Conservation (phyloP, 306 rosid genomes). For the Lathyrus aphaca region DNA sequence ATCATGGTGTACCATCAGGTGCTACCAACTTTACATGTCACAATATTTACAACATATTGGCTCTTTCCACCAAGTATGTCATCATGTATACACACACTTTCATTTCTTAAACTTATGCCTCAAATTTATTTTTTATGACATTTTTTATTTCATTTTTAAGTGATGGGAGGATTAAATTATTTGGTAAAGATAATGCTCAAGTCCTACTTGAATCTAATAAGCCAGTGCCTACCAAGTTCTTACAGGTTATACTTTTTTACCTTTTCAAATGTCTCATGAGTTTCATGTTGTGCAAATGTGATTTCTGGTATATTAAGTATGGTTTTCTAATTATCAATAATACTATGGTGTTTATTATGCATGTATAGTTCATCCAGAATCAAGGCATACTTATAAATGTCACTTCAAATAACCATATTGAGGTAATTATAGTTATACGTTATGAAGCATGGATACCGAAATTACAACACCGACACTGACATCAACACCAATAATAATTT, state of each 20-base stretch:
- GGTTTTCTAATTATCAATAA: conserved; percentile 24
- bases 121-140: background rate
- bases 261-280: background rate
- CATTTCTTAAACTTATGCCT: conserved; percentile 20
- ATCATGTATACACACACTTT: background rate
- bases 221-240: conserved; percentile 69
- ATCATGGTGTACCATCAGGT: conserved; percentile 71
- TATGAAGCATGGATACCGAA: background rate
- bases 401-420: conserved; percentile 65
- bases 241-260: conserved; percentile 56
- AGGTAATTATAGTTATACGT: conserved; percentile 53
- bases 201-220: conserved; percentile 68
- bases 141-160: conserved; percentile 38
- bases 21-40: conserved; percentile 67
- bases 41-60: conserved; percentile 65
- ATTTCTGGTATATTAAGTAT: conserved; percentile 15
- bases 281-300: conserved; percentile 7
- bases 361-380: conserved; percentile 77
- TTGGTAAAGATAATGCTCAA: conserved; percentile 76
- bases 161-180: conserved; percentile 82
- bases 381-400: conserved; percentile 71
- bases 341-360: conserved; percentile 25
- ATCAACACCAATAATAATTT: no score
- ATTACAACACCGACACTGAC: no score
- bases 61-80: conserved; percentile 77